Evolutionary conservation across 2,329 filamentous ascomycete species (phyloP).

Genomic region (Gaeumannomyces sp.): DNA sequence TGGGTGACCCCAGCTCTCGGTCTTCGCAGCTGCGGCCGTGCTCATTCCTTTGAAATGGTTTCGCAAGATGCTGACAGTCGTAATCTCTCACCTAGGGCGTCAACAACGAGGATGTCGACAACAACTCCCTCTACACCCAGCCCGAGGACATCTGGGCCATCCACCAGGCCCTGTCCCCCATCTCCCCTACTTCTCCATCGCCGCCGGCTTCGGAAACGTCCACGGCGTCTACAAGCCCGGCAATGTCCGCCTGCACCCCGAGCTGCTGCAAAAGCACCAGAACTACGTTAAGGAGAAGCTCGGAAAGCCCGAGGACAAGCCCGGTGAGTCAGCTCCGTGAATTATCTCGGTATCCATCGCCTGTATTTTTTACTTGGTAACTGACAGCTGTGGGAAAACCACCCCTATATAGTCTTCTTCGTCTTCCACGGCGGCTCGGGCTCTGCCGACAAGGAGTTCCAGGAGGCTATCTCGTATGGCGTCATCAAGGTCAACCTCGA

Average conservation of each 20-base stretch:
- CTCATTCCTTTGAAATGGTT: background rate
- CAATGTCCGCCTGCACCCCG: conserved; percentile 94
- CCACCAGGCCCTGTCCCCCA: conserved; percentile 75
- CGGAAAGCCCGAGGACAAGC: conserved; percentile 60
- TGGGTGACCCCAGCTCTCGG: background rate
- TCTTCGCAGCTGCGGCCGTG: background rate
- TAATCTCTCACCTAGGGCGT: conserved; percentile 38
- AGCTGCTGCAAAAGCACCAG: conserved; percentile 97
- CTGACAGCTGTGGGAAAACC: conserved; percentile 9
- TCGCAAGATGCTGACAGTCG: background rate
- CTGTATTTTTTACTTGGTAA: background rate
- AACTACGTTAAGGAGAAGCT: conserved; percentile 79
- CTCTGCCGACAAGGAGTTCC: conserved; percentile 84
- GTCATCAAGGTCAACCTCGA: conserved; percentile 99
- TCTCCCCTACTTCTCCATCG: conserved; percentile 98
- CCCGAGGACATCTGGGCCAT: conserved; percentile 93
- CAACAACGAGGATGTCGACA: conserved; percentile 97
- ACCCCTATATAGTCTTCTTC: conserved; percentile 66
- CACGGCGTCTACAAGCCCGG: conserved; percentile 92
- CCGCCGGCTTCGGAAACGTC: conserved; percentile 96
- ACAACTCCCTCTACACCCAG: conserved; percentile 95
- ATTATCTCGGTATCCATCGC: background rate
- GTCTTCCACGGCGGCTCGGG: conserved; percentile 99
- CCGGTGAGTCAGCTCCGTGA: conserved; percentile 11
- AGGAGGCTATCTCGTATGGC: conserved; percentile 81